phyloP scores from a whole-genome alignment of 257 asterid species.

The Penstemon barbatus region DNA sequence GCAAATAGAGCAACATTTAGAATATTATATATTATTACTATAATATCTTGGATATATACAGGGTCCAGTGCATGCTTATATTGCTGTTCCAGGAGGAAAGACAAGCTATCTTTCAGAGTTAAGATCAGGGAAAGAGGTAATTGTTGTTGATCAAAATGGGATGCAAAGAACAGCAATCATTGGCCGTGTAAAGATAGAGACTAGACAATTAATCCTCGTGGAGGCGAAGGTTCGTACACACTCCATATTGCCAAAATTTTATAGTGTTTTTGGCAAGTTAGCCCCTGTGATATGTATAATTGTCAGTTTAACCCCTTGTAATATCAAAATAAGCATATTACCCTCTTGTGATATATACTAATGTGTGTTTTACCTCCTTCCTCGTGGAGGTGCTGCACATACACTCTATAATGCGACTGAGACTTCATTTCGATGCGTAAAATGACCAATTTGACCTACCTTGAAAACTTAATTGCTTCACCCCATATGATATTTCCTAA shows the following conservation, averaged over 20 bases:
- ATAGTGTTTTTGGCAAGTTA: too few relatives aligned
- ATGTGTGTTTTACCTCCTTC: too few relatives aligned
- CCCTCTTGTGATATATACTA: too few relatives aligned
- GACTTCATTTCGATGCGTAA: too few relatives aligned
- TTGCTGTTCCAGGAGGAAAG: slow-evolving; percentile 76
- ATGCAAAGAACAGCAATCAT: slow-evolving; percentile 72
- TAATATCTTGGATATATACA: slow-evolving; percentile 30
- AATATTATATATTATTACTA: background rate
- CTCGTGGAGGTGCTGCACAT: too few relatives aligned
- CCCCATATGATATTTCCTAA: too few relatives aligned
- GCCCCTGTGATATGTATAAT: too few relatives aligned
- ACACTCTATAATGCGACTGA: too few relatives aligned
- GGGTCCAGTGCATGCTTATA: slow-evolving; percentile 90
- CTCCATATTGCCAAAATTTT: slow-evolving; percentile 15
- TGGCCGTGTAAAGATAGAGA: slow-evolving; percentile 91
- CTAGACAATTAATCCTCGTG: slow-evolving; percentile 73
- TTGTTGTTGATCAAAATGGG: slow-evolving; percentile 70
- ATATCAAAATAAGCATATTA: too few relatives aligned
- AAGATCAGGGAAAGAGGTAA: slow-evolving; percentile 75
- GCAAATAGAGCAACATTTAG: slow-evolving; percentile 8
- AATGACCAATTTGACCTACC: too few relatives aligned
- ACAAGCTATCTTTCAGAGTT: slow-evolving; percentile 85
- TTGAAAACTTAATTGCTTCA: too few relatives aligned
- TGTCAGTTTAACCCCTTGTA: too few relatives aligned
- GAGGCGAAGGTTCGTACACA: slow-evolving; percentile 67